Percentiles rank a stretch among this genome's conserved stretches.
Evolutionary conservation across 2,329 filamentous ascomycete genomes (phyloP).

Genomic region (Calonectria pseudoreteaudii): DNA sequence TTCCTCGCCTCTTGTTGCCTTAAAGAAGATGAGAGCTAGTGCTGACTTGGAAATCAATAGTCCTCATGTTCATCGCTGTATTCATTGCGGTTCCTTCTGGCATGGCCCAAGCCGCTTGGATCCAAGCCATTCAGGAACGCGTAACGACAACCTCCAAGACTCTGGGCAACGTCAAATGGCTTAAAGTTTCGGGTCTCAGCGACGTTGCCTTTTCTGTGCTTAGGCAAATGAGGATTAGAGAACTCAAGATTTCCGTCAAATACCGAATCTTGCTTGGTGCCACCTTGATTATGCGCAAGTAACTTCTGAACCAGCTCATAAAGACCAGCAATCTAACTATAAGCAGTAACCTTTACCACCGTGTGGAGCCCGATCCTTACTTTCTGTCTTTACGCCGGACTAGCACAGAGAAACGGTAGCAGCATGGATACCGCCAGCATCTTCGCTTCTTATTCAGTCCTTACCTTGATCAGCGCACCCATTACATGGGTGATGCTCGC

Average conservation of each 20-base stretch:
- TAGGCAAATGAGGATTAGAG: slow-evolving; percentile 30
- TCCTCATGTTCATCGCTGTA: slow-evolving; percentile 50
- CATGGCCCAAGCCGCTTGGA: slow-evolving; percentile 58
- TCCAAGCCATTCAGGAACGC: slow-evolving; percentile 61
- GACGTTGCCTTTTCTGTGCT: slow-evolving; percentile 48
- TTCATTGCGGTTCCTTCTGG: slow-evolving; percentile 36
- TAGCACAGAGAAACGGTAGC: slow-evolving; percentile 11
- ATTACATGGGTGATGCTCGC: slow-evolving; percentile 36
- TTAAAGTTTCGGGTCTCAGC: slow-evolving; percentile 62
- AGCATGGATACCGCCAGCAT: slow-evolving; percentile 29
- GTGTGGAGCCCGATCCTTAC: slow-evolving; percentile 38
- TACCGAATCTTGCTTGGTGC: slow-evolving; percentile 36
- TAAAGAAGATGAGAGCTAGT: neutral
- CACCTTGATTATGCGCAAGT: slow-evolving; percentile 30
- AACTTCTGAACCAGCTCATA: neutral
- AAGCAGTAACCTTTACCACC: slow-evolving; percentile 27
- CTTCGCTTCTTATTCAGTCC: slow-evolving; percentile 34
- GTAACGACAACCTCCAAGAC: slow-evolving; percentile 61
- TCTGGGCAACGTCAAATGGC: slow-evolving; percentile 61
- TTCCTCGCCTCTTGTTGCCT: slow-evolving; percentile 40
- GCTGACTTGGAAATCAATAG: slow-evolving; percentile 24
- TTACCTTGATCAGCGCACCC: slow-evolving; percentile 38
- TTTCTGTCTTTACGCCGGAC: slow-evolving; percentile 33
- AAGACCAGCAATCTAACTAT: neutral
- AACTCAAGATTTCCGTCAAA: slow-evolving; percentile 36